These are phyloP conservation scores for Fraxinus anomala DNA, from an alignment of 257 asterid genomes.

Conservation along the genomic window DNA sequence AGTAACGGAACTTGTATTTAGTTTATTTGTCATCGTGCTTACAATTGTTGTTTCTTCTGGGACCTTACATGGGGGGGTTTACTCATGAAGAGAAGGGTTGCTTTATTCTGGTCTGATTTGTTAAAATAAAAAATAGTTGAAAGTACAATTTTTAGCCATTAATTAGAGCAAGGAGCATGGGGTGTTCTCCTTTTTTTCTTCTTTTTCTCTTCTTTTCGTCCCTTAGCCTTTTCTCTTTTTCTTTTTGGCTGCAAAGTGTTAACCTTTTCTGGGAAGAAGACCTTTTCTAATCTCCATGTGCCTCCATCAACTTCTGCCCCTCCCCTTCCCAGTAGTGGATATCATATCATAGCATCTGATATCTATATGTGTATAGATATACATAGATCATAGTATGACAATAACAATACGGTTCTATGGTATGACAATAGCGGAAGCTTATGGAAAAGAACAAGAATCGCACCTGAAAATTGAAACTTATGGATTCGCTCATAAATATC, in stretches of 20 bases:
- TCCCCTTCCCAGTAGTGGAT: background rate
- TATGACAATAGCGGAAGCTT: too few species aligned
- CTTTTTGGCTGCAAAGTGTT: conserved; percentile 39
- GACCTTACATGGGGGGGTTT: background rate
- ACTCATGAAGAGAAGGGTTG: background rate
- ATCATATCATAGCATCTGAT: background rate
- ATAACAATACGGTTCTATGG: background rate
- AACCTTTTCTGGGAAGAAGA: conserved; percentile 33
- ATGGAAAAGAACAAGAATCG: too few species aligned
- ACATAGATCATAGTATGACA: background rate
- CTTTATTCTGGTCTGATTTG: background rate
- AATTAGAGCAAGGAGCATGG: conserved; percentile 39
- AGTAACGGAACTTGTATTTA: conserved; percentile 21
- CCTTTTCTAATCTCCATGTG: conserved; percentile 36
- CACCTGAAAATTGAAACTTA: too few species aligned
- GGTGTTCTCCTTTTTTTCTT: conserved; percentile 18
- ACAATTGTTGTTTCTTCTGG: conserved; percentile 6
- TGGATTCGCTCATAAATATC: too few species aligned
- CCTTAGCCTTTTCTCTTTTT: conserved; percentile 20
- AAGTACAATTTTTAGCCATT: conserved; percentile 26
- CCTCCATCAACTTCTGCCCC: conserved; percentile 31
- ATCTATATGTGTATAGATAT: background rate
- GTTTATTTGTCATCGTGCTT: conserved; percentile 25
- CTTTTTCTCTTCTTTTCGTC: conserved; percentile 17
- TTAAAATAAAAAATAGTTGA: conserved; percentile 1